Percentiles rank a stretch among this genome's conserved stretches.
phyloP scores from a whole-genome alignment of 306 rosid genomes.

The Bauhinia variegata region DNA sequence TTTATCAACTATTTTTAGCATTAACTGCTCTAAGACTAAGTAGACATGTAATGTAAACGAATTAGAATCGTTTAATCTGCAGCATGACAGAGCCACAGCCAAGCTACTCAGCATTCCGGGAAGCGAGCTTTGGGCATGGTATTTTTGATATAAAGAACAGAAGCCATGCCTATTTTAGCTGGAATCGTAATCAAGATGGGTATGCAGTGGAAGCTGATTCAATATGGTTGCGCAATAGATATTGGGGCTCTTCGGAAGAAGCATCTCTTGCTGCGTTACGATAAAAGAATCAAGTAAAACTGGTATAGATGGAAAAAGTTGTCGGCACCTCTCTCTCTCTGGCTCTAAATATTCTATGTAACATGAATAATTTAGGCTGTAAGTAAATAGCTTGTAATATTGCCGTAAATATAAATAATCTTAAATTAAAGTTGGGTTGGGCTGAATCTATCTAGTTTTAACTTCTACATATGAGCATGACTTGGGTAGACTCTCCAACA shows the following conservation, averaged over 20 bases:
- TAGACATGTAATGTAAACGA: neutral
- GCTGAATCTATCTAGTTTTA: too few species aligned
- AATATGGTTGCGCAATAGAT: slow-evolving; percentile 55
- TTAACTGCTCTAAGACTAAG: neutral
- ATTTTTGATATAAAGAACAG: slow-evolving; percentile 67
- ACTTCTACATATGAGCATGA: too few species aligned
- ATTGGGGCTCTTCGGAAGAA: slow-evolving; percentile 38
- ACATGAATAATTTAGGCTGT: too few species aligned
- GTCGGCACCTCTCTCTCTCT: too few species aligned
- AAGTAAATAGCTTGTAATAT: too few species aligned
- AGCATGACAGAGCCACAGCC: slow-evolving; percentile 87
- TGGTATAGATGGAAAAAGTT: too few species aligned
- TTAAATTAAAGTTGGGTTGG: too few species aligned
- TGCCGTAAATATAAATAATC: too few species aligned
- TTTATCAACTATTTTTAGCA: neutral
- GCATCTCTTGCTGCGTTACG: slow-evolving; percentile 14
- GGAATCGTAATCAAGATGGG: slow-evolving; percentile 74
- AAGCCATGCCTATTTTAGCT: slow-evolving; percentile 59
- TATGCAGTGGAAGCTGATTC: slow-evolving; percentile 71
- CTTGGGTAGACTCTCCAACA: too few species aligned
- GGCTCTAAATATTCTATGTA: too few species aligned
- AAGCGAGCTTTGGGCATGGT: slow-evolving; percentile 81
- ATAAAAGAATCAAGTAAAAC: too few species aligned
- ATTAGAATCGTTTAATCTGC: slow-evolving; percentile 15
- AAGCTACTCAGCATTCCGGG: slow-evolving; percentile 71